A percentile compares a stretch with the other conserved stretches of the same genome.
Conservation (phyloP, 345 rosid species). For the Dovyalis caffra region DNA sequence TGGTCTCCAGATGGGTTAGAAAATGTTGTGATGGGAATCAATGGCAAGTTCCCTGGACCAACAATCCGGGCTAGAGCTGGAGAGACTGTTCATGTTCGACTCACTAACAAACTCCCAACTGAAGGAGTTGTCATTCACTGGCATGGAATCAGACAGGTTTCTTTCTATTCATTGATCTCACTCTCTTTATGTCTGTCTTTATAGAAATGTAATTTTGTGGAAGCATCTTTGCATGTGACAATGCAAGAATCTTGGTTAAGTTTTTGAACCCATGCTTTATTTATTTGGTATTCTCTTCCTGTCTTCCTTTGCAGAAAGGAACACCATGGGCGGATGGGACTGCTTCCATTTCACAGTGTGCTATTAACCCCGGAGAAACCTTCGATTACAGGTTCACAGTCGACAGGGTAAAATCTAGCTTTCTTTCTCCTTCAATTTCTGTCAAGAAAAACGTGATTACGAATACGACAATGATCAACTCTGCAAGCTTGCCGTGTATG, state of each 20-base stretch:
- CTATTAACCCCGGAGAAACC: conserved; percentile 73
- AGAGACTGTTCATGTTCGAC: conserved; percentile 54
- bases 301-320: conserved; percentile 41
- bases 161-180: neutral
- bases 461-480: too few relatives aligned
- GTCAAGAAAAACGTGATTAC: too few relatives aligned
- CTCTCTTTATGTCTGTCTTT: neutral
- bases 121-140: conserved; percentile 90
- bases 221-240: neutral
- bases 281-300: neutral
- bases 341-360: conserved; percentile 75
- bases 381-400: conserved; percentile 68
- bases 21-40: conserved; percentile 60
- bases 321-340: conserved; percentile 96
- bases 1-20: conserved; percentile 76
- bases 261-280: too few relatives aligned
- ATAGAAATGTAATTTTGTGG: neutral
- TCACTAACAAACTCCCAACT: conserved; percentile 63
- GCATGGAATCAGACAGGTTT: conserved; percentile 93
- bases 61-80: conserved; percentile 62
- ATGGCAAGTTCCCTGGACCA: conserved; percentile 88
- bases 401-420: conserved; percentile 46
- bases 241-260: too few relatives aligned
- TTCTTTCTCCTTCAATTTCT: neutral
- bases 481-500: too few relatives aligned